Base-by-base conservation (phyloP, 306 rosid genomes). In the Spatholobus suberectus region DNA sequence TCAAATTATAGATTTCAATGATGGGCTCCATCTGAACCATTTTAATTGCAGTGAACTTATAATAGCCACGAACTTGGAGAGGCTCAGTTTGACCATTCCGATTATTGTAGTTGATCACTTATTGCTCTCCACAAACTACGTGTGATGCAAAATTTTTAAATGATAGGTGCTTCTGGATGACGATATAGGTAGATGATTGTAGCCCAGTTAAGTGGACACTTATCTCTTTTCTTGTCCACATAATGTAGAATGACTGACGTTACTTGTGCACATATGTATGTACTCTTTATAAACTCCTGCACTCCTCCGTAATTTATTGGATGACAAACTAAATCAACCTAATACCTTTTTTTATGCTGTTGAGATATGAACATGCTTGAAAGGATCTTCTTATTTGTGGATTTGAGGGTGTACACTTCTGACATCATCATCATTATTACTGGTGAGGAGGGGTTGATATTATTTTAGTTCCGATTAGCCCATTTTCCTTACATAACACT, bases 51-150 rank as follows among this genome's bases (percentile, higher is more conserved):
- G 14, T 34, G n/a, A 65, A 21, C 47, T 46, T 20, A 2, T 77
- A 47, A 63, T 47, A 49, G 66, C 67, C 54, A 78, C 52, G 13
- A 32, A 14, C 10, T n/a, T 65, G 26, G 26, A 49, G 34, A 14
- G 52, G 75, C 41, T 66, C 13, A 20, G 27, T 68, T 69, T 47
- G 49, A 77, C 75, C 59, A 43, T 37, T 77, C 21, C 61, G 26
- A 83, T 83, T 55, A 44, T 21, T 76, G 14, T 17, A 11, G 38
- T 15, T 17, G 7, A 44, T 59, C 43, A 18, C 1, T 41, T 20
- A 13, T 14, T 46, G 54, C 8, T 21, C 27, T 61, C 23, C 27
- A 77, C 57, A 46, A 59, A 26, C 54, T 10, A 12, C 20, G 69
- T 32, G 5, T 37, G n/a, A 13, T 35, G 70, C 32, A 24, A 6